These are phyloP conservation scores for Bothia castanella DNA, from an alignment of 1,284 basidiomycete genomes.

Conservation along the genomic window DNA sequence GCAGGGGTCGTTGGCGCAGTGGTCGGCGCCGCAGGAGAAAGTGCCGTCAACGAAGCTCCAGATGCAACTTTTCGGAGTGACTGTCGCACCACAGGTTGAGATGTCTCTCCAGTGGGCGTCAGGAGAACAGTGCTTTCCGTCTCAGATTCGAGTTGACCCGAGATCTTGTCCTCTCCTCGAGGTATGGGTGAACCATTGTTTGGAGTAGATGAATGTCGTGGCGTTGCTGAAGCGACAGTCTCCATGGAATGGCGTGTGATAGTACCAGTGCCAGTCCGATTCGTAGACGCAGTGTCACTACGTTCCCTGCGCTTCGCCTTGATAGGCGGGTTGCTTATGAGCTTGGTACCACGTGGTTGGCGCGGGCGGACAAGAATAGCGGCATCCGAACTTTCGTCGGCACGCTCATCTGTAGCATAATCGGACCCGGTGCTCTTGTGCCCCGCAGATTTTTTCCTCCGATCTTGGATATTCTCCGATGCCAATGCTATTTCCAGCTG, in stretches of 20 bases:
- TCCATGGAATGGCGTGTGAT: conserved; percentile 25
- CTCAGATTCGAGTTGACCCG: conserved; percentile 29
- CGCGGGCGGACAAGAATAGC: conserved; percentile 26
- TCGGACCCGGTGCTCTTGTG: conserved; percentile 25
- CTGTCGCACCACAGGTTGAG: conserved; percentile 10
- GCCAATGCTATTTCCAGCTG: conserved; percentile 71
- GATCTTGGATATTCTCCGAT: conserved; percentile 47
- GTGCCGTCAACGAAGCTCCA: conserved; percentile 33
- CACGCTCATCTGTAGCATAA: conserved; percentile 32
- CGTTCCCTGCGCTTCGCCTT: conserved; percentile 35
- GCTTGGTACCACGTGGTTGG: conserved; percentile 27
- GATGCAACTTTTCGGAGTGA: conserved; percentile 38
- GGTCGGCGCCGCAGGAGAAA: conserved; percentile 29
- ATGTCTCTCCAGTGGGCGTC: conserved; percentile 26
- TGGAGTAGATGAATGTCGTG: conserved; percentile 30
- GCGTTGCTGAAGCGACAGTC: conserved; percentile 26
- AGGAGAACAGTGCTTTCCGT: conserved; percentile 23
- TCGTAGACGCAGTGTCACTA: conserved; percentile 33
- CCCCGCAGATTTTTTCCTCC: conserved; percentile 36
- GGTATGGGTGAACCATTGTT: conserved; percentile 31
- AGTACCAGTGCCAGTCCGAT: conserved; percentile 29
- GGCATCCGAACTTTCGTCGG: conserved; percentile 35
- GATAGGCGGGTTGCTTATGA: conserved; percentile 31
- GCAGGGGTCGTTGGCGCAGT: conserved; percentile 40
- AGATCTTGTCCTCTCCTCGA: conserved; percentile 30